These are phyloP conservation scores for Pyrrhoderma noxium DNA, from an alignment of 1,284 basidiomycete genomes.

Conservation along the genomic window DNA sequence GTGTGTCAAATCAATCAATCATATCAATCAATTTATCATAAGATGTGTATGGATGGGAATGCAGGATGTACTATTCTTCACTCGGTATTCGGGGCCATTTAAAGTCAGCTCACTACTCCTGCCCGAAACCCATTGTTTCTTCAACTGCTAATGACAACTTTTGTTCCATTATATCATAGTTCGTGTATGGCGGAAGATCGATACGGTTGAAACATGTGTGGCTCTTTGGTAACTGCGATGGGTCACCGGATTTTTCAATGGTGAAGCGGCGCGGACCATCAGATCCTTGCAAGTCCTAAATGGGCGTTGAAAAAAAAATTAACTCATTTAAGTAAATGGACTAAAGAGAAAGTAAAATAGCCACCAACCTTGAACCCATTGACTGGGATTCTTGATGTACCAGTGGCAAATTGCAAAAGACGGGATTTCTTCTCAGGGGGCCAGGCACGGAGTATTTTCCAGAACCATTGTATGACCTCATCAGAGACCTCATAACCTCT, in stretches of 20 bases:
- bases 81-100: too few relatives aligned
- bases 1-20: too few relatives aligned
- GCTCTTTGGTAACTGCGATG: slow-evolving; percentile 78
- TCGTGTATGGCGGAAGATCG: slow-evolving; percentile 81
- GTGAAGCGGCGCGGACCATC: slow-evolving; percentile 88
- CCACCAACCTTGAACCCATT: slow-evolving; percentile 16
- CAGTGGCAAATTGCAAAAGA: slow-evolving; percentile 86
- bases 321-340: slow-evolving; percentile 25
- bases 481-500: slow-evolving; percentile 69
- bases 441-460: slow-evolving; percentile 91
- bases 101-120: too few relatives aligned
- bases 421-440: slow-evolving; percentile 90
- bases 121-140: slow-evolving; percentile 67
- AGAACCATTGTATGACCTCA: slow-evolving; percentile 96
- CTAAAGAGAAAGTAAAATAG: neutral
- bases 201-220: slow-evolving; percentile 85
- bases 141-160: slow-evolving; percentile 82
- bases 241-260: slow-evolving; percentile 85
- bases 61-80: too few relatives aligned
- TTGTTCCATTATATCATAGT: slow-evolving; percentile 75
- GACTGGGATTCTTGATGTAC: slow-evolving; percentile 86
- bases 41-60: too few relatives aligned
- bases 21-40: too few relatives aligned
- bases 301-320: slow-evolving; percentile 45
- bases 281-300: slow-evolving; percentile 91